Evolutionary conservation across 2,329 filamentous ascomycete genomes (phyloP).

Genomic region (Paracorniculantispora psalliotae): DNA sequence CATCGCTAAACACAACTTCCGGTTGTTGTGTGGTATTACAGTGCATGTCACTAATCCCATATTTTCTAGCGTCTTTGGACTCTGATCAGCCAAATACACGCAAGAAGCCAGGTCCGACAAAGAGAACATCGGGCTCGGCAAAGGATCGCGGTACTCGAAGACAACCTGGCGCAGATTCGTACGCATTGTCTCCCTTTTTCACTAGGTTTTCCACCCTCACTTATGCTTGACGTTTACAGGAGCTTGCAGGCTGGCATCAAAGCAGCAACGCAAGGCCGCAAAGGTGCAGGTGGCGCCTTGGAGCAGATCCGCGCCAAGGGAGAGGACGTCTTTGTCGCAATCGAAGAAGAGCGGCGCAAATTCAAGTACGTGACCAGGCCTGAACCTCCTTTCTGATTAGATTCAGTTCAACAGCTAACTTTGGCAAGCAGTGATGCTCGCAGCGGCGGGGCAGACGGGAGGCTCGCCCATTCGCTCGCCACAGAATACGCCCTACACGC

Average conservation of each 20-base stretch:
- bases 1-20: too few species aligned
- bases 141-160: neutral
- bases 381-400: neutral
- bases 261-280: neutral
- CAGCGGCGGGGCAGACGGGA: neutral
- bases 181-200: too few species aligned
- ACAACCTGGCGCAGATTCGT: neutral
- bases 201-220: too few species aligned
- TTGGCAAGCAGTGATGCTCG: neutral
- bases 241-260: neutral
- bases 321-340: neutral
- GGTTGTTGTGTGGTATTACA: too few species aligned
- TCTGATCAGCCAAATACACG: neutral
- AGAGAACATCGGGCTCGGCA: neutral
- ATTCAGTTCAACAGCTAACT: too few species aligned
- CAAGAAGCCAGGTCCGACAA: neutral
- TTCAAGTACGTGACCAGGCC: neutral
- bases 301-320: neutral
- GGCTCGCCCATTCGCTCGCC: neutral
- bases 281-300: constrained; percentile 1
- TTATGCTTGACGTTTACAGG: neutral
- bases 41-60: neutral
- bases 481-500: neutral
- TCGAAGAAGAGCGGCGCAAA: neutral
- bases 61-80: neutral